Evolutionary conservation across 108 stramenopile species (phyloP).

Genomic region (Nitzschia palea): DNA sequence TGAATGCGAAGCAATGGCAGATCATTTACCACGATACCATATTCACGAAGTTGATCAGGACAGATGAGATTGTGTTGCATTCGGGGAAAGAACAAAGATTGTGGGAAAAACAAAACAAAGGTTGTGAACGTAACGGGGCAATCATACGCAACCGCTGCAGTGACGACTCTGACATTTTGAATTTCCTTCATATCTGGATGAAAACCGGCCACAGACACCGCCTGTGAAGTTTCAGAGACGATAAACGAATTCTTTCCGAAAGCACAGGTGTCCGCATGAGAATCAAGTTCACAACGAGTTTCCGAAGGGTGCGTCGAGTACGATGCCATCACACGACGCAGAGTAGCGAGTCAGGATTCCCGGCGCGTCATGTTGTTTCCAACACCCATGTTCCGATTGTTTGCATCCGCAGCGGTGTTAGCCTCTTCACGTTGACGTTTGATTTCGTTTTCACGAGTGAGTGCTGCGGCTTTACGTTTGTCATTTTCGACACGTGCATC

Average conservation of each 20-base stretch:
- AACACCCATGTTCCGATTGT: not conserved
- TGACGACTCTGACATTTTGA: conserved; percentile 32
- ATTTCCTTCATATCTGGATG: not conserved
- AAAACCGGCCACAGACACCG: conserved; percentile 20
- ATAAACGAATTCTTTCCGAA: conserved; percentile 20
- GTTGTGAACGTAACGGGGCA: conserved; percentile 20
- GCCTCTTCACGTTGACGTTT: too few relatives aligned
- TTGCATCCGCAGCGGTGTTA: too few relatives aligned
- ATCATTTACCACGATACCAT: conserved; percentile 32
- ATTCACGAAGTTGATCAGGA: conserved; percentile 38
- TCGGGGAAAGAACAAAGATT: conserved; percentile 30
- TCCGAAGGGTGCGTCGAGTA: too few relatives aligned
- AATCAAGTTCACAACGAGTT: conserved; percentile 25
- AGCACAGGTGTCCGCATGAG: conserved; percentile 36
- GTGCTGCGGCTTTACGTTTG: too few relatives aligned
- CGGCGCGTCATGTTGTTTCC: not conserved
- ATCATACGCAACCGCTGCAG: conserved; percentile 32
- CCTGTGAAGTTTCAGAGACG: conserved; percentile 8
- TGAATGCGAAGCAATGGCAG: not conserved
- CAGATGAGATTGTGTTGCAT: conserved; percentile 28
- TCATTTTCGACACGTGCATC: too few relatives aligned
- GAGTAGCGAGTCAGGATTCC: not conserved
- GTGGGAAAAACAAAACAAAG: conserved; percentile 29
- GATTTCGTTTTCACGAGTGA: too few relatives aligned
- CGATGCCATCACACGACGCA: too few relatives aligned